Conservation (phyloP, 2,329 filamentous ascomycete genomes). For the Cytospora piceae region DNA sequence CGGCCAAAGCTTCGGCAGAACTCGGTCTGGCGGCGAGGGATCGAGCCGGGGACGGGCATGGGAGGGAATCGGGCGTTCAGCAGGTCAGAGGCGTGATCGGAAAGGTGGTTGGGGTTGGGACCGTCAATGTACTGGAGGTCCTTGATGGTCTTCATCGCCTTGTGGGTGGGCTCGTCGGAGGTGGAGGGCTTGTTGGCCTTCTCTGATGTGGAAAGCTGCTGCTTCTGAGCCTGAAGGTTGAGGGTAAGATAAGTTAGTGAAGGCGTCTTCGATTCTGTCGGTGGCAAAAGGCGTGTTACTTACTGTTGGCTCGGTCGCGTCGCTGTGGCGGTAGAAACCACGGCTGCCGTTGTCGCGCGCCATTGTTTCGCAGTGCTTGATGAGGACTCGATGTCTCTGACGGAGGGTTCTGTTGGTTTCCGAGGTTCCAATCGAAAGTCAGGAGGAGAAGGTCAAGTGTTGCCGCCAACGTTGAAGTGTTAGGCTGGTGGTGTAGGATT, state of each 20-base stretch:
- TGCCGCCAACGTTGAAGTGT: not conserved
- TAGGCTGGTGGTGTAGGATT: not conserved
- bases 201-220: not conserved
- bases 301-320: not conserved
- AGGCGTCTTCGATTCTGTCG: too few relatives aligned
- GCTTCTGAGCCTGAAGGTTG: not conserved
- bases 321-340: slow-evolving; percentile 4
- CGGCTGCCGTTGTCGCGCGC: slow-evolving; percentile 21
- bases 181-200: not conserved
- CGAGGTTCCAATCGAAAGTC: not conserved
- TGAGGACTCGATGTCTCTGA: not conserved
- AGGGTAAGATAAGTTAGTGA: not conserved
- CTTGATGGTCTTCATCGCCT: not conserved
- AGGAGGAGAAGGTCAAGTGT: not conserved
- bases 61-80: slow-evolving; percentile 3
- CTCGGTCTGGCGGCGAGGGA: not conserved
- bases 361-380: slow-evolving; percentile 1
- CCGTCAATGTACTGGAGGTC: not conserved
- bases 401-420: not conserved
- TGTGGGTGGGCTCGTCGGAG: not conserved
- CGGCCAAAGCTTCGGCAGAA: not conserved
- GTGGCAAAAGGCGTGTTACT: not conserved
- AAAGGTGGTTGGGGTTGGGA: not conserved
- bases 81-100: slow-evolving; percentile 1
- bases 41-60: not conserved